A percentile compares a stretch with the other conserved stretches of the same genome.
These are phyloP conservation scores for Colletotrichum destructivum DNA, from an alignment of 2,329 filamentous ascomycete species.

Conservation along the genomic window DNA sequence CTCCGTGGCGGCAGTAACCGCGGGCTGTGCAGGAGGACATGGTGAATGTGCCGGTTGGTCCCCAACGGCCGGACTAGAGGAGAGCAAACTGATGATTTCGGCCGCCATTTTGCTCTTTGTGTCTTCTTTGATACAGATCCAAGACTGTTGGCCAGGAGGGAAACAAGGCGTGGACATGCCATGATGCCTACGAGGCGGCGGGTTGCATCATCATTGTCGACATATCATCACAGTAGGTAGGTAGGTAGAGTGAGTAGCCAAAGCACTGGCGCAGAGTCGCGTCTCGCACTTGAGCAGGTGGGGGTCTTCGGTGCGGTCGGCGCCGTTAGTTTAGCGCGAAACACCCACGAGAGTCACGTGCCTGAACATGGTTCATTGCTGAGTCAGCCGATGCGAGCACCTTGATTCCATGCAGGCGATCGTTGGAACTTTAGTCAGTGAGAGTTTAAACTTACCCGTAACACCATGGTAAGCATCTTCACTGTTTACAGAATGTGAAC, in stretches of 20 bases:
- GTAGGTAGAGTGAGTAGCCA: not conserved
- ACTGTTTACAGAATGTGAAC: not conserved
- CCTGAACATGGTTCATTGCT: rapidly evolving
- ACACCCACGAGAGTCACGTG: conserved; percentile 30
- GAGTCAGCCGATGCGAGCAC: not conserved
- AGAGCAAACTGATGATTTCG: conserved; percentile 55
- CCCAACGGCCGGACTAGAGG: conserved; percentile 50
- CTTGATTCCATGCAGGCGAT: no score
- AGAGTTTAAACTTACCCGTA: no score
- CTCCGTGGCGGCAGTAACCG: not conserved
- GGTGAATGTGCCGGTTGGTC: conserved; percentile 20
- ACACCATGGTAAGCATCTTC: not conserved
- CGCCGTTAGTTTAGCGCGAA: conserved; percentile 26
- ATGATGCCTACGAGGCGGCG: not conserved
- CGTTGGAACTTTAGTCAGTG: not conserved
- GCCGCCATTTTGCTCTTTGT: conserved; percentile 47
- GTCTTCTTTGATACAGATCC: not conserved
- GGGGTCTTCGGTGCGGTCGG: conserved; percentile 1
- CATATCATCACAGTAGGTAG: not conserved
- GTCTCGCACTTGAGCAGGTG: conserved; percentile 21
- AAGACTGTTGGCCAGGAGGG: not conserved
- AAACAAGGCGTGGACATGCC: not conserved
- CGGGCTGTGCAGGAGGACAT: conserved; percentile 2
- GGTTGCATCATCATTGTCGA: not conserved
- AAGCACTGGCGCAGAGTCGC: conserved; percentile 6